Percentiles rank a stretch among this genome's conserved stretches.
Evolutionary conservation across 192 early-diverging fungal species (phyloP).

Genomic region (Coemansia sp.): DNA sequence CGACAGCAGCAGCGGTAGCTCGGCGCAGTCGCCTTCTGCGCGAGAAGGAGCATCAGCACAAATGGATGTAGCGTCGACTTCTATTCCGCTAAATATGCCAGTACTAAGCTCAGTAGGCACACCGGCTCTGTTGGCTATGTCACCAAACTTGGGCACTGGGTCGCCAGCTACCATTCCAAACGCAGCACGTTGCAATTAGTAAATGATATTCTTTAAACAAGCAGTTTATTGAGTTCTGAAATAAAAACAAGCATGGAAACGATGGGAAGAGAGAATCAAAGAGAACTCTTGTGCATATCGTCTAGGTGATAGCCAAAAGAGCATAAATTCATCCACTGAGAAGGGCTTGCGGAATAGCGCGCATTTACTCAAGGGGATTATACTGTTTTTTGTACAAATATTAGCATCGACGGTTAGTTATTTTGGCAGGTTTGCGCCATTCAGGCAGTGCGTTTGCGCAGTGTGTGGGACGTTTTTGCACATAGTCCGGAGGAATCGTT

Average conservation of each 20-base stretch:
- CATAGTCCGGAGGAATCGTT: no score
- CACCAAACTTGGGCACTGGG: slow-evolving; percentile 19
- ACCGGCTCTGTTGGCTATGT: slow-evolving; percentile 11
- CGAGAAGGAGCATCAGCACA: background rate
- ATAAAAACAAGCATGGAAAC: no score
- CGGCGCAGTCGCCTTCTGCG: background rate
- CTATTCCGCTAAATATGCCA: slow-evolving; percentile 10
- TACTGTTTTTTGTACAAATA: no score
- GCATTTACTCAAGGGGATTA: no score
- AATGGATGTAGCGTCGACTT: background rate
- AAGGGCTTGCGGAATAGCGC: no score
- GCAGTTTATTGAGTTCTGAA: no score
- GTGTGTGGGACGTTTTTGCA: no score
- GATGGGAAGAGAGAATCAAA: background rate
- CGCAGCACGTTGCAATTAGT: slow-evolving; percentile 28
- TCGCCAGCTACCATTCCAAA: slow-evolving; percentile 17
- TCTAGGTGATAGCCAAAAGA: no score
- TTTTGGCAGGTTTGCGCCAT: no score
- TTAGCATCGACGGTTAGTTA: no score
- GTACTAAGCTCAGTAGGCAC: slow-evolving; percentile 10
- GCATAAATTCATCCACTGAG: no score
- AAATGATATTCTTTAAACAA: background rate
- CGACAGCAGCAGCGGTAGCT: slow-evolving; percentile 4
- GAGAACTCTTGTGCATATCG: background rate
- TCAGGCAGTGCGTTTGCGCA: no score